Conservation (phyloP, 2,329 filamentous ascomycete genomes). For the Aspergillus fumigatus region DNA sequence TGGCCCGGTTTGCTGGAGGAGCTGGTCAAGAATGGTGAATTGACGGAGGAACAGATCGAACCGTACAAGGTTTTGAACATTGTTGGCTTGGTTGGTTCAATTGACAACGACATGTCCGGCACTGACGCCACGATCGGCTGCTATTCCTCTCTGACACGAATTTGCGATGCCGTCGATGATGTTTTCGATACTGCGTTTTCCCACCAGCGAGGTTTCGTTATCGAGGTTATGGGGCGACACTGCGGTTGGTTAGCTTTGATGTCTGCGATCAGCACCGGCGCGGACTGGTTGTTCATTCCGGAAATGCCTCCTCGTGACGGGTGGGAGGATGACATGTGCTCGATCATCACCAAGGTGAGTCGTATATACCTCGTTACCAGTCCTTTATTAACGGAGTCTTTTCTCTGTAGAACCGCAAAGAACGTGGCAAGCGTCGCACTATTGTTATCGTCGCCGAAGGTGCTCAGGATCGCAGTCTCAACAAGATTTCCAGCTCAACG, state of each 20-base stretch:
- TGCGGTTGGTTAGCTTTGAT: constrained; percentile 97
- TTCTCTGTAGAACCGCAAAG: constrained; percentile 66
- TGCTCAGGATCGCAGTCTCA: constrained; percentile 76
- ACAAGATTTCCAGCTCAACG: constrained; percentile 73
- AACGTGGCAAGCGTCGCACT: constrained; percentile 88
- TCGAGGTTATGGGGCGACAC: constrained; percentile 97
- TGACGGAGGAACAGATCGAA: constrained; percentile 65
- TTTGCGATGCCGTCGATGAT: constrained; percentile 94
- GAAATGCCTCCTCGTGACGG: constrained; percentile 84
- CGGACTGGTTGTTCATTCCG: constrained; percentile 95
- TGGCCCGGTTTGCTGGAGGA: constrained; percentile 87
- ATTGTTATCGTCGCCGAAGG: constrained; percentile 98
- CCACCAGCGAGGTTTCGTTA: constrained; percentile 92
- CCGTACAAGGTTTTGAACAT: constrained; percentile 89
- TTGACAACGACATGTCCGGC: constrained; percentile 96
- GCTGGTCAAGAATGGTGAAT: constrained; percentile 68
- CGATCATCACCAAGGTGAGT: constrained; percentile 65
- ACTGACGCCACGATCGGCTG: constrained; percentile 97
- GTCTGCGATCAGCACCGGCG: constrained; percentile 89
- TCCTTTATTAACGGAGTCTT: not conserved
- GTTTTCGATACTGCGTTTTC: constrained; percentile 91
- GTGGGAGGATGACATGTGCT: constrained; percentile 86
- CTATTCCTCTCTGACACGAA: constrained; percentile 86
- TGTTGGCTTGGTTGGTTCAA: constrained; percentile 91
- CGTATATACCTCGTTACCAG: not conserved